Base-by-base conservation (phyloP, 306 rosid genomes). In the Parietaria judaica region DNA sequence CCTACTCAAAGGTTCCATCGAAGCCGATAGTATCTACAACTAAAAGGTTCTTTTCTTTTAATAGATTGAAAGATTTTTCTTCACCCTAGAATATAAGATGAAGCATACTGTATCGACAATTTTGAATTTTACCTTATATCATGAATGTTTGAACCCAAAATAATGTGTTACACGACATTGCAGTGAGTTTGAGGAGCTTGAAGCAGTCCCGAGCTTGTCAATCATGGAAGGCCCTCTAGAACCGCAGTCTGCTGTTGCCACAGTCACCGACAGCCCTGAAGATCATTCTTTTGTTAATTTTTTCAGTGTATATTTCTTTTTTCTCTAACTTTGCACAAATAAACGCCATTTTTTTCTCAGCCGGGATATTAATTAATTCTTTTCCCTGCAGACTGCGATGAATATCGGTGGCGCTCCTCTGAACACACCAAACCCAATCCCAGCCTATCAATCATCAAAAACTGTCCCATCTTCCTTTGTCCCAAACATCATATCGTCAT, bases 131-230 rank as follows among this genome's bases (percentile, higher is more conserved):
- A 56, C 16, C 45, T 12, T 56, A 13, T 36, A 35, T 14, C 12
- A 3, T 41, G 9, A 10, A 5, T 10, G 9, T 35, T 43, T 60
- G n/a, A 60, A 16, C 11, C 35, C 9, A 15, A 16, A 43, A 4
- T 16, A 41, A 5, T 41, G 13, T 51, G 55, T 34, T 16, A 1
- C 53, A 38, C 16, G n/a, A 11, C 17, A 35, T 14, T 61, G 8
- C 66, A 91, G 97, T 72, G 96, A 85, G 74, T 80, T 75, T 72
- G 95, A 85, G 79, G 91, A 85, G 64, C 84, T 78, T 58, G 91
- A 78, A 76, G 87, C 79, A 63, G 87, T 68, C 70, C 76, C 96
- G 67, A 8, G 63, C 66, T 51, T 74, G 82, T 74, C 74, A 8
- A 51, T 78, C 16, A 74, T 78, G 34, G 95, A 81, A 76, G 84